Evolutionary conservation across 768 basidiomycete genomes (phyloP).

Genomic region (Postia placenta): DNA sequence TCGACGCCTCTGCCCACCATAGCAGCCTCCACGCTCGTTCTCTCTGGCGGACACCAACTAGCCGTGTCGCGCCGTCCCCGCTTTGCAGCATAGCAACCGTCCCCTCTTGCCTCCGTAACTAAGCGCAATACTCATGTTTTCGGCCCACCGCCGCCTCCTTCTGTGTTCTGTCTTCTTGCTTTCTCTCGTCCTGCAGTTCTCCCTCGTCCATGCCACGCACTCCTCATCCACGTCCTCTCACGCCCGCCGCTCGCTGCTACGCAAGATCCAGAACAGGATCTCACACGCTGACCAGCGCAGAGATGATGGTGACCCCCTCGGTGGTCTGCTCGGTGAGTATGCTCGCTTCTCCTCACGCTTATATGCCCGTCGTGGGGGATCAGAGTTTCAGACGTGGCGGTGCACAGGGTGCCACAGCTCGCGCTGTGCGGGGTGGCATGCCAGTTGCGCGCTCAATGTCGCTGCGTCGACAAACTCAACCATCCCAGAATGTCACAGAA

Average conservation of each 20-base stretch:
- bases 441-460: too few relatives aligned
- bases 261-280: conserved; percentile 18
- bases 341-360: background rate
- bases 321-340: background rate
- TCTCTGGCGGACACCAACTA: conserved; percentile 21
- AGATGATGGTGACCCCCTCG: conserved; percentile 1
- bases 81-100: conserved; percentile 26
- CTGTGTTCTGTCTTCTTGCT: conserved; percentile 16
- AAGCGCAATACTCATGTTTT: conserved; percentile 3
- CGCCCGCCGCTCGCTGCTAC: conserved; percentile 26
- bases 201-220: conserved; percentile 26
- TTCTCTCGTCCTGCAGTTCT: conserved; percentile 20
- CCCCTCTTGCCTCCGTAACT: conserved; percentile 24
- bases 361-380: background rate
- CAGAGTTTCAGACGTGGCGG: too few relatives aligned
- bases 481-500: too few relatives aligned
- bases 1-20: conserved; percentile 17
- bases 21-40: conserved; percentile 39
- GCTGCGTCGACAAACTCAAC: too few relatives aligned
- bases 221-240: conserved; percentile 32
- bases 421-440: too few relatives aligned
- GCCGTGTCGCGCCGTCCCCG: conserved; percentile 25
- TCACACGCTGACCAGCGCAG: conserved; percentile 7
- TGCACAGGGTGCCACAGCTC: too few relatives aligned
- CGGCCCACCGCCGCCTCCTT: conserved; percentile 8